These are phyloP conservation scores for Trichoderma pleuroti DNA, from an alignment of 2,329 filamentous ascomycete genomes.

Conservation along the genomic window DNA sequence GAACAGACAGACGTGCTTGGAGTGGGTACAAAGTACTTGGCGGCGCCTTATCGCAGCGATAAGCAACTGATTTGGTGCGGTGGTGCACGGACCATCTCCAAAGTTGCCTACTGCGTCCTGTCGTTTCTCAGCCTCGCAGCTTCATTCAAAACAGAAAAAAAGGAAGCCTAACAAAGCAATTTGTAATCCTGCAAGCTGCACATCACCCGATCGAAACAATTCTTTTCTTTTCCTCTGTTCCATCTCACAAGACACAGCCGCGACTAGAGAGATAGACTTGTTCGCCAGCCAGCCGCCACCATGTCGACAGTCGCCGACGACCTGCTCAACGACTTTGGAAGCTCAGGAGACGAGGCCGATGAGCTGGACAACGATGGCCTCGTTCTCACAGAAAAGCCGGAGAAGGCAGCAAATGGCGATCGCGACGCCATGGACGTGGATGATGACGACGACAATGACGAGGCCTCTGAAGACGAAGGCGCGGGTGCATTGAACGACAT, in stretches of 20 bases:
- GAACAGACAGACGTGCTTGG: not conserved
- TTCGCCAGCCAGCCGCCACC: slow-evolving; percentile 24
- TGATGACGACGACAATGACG: slow-evolving; percentile 36
- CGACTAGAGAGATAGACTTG: not conserved
- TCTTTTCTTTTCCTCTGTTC: not conserved
- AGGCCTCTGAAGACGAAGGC: slow-evolving; percentile 57
- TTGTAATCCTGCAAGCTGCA: not conserved
- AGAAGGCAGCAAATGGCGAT: slow-evolving; percentile 37
- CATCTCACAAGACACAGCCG: not conserved
- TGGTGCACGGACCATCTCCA: slow-evolving; percentile 21
- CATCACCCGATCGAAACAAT: not conserved
- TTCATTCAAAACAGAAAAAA: not conserved
- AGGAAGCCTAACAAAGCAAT: slow-evolving; percentile 21
- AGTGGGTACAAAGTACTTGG: not conserved
- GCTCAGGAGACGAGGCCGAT: slow-evolving; percentile 70
- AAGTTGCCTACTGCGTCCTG: slow-evolving; percentile 10
- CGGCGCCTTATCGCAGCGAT: slow-evolving; percentile 15
- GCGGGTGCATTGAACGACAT: slow-evolving; percentile 50
- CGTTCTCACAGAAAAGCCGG: slow-evolving; percentile 40
- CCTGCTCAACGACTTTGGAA: slow-evolving; percentile 68
- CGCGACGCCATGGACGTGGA: slow-evolving; percentile 56
- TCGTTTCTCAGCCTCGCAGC: slow-evolving; percentile 27
- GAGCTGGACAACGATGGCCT: slow-evolving; percentile 53
- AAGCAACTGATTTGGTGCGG: not conserved
- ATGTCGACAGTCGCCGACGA: slow-evolving; percentile 95